These are phyloP conservation scores for Leccinum barrowsii DNA, from an alignment of 768 basidiomycete genomes.

Conservation along the genomic window DNA sequence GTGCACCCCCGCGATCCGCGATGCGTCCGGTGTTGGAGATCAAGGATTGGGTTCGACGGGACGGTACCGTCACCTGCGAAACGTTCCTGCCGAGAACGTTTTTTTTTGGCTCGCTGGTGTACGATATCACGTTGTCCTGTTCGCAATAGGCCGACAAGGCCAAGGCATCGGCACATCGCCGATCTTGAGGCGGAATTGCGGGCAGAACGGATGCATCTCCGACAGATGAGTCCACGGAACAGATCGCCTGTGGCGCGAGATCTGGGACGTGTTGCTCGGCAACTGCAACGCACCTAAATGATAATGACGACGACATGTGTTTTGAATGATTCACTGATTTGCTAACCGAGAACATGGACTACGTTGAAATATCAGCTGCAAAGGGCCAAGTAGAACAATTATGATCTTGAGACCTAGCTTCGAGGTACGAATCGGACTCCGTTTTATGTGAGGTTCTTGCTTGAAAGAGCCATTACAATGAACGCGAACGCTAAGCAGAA, in stretches of 20 bases:
- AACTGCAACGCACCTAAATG: constrained; percentile 69
- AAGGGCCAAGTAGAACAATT: constrained; percentile 68
- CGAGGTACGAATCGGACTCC: constrained; percentile 57
- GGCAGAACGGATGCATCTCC: constrained; percentile 61
- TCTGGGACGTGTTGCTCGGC: constrained; percentile 52
- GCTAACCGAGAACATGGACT: constrained; percentile 66
- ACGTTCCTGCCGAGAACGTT: too few species aligned
- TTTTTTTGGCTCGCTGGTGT: neutral
- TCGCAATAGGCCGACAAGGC: constrained; percentile 59
- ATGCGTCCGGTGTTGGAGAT: constrained; percentile 23
- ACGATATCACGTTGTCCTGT: neutral
- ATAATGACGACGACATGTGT: neutral
- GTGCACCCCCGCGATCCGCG: constrained; percentile 70
- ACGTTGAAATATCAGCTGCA: constrained; percentile 65
- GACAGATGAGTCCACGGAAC: constrained; percentile 44
- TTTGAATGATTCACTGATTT: constrained; percentile 1
- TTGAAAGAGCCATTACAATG: too few species aligned
- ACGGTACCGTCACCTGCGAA: too few species aligned
- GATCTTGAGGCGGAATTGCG: constrained; percentile 72
- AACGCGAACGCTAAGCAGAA: too few species aligned
- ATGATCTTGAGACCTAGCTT: constrained; percentile 69
- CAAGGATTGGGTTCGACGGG: too few species aligned
- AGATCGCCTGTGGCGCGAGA: constrained; percentile 62
- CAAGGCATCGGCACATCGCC: constrained; percentile 53
- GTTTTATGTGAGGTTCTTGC: too few species aligned